Conservation (phyloP, 192 early-diverging fungal genomes). For the Tieghemiomyces parasiticus region DNA sequence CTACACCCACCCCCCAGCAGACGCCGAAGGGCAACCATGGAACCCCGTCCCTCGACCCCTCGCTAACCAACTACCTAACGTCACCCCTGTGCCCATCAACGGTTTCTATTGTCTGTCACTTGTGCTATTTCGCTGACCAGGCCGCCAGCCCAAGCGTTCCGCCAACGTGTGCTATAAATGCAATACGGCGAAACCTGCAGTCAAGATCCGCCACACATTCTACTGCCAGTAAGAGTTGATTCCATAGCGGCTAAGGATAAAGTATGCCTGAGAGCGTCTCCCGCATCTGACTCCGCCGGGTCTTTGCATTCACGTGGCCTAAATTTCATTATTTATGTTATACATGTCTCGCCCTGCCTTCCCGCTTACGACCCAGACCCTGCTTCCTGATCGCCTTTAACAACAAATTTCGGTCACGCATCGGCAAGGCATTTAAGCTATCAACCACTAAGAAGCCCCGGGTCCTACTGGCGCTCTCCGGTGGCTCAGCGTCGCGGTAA, state of each 20-base stretch:
- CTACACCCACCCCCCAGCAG: no score
- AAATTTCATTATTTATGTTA: neutral
- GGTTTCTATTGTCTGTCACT: no score
- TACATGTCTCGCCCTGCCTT: neutral
- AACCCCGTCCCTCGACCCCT: no score
- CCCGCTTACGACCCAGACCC: constrained; percentile 16
- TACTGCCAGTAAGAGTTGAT: constrained; percentile 54
- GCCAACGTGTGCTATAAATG: constrained; percentile 56
- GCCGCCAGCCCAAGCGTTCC: constrained; percentile 13
- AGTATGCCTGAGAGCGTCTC: no score
- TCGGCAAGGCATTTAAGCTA: constrained; percentile 34
- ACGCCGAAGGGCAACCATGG: no score
- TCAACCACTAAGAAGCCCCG: constrained; percentile 25
- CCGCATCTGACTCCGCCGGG: neutral
- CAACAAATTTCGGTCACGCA: constrained; percentile 49
- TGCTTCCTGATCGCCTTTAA: constrained; percentile 57
- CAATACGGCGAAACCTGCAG: constrained; percentile 43
- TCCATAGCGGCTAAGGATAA: neutral
- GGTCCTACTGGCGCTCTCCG: constrained; percentile 70
- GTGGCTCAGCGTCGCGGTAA: constrained; percentile 70
- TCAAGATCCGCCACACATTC: constrained; percentile 47
- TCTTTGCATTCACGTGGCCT: neutral
- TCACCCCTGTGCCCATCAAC: no score
- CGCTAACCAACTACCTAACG: no score
- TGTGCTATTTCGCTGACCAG: no score